A percentile compares a stretch with the other conserved stretches of the same genome.
Conservation (phyloP, 352 stramenopile genomes). For the Globisporangium polare region DNA sequence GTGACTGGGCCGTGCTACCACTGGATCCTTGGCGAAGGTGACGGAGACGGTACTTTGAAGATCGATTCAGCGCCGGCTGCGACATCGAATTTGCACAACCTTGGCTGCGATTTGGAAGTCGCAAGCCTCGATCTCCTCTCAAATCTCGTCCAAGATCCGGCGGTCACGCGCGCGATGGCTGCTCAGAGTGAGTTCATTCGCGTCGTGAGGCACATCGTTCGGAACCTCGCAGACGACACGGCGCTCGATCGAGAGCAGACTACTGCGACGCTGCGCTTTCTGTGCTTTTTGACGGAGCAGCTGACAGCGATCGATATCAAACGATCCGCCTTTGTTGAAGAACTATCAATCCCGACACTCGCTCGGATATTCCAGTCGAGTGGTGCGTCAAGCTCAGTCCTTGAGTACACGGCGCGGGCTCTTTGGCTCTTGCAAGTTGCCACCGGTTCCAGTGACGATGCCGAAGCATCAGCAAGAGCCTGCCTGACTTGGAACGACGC, state of each 20-base stretch:
- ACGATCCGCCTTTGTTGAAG: background rate
- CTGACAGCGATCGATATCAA: background rate
- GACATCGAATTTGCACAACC: background rate
- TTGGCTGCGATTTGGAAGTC: constrained; percentile 1
- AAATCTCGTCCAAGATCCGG: constrained; percentile 2
- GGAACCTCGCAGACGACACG: background rate
- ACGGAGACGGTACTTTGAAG: background rate
- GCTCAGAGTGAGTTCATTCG: background rate
- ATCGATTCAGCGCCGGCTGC: background rate
- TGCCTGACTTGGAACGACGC: background rate
- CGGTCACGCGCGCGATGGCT: background rate
- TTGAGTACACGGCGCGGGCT: background rate
- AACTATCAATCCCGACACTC: background rate
- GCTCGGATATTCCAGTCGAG: background rate
- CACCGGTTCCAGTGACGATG: background rate
- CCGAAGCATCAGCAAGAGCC: too few relatives aligned
- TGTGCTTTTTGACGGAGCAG: constrained; percentile 15
- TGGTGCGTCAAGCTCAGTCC: background rate
- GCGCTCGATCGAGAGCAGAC: background rate
- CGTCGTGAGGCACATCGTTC: background rate
- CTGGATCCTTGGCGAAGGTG: constrained; percentile 4
- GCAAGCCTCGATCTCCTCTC: constrained; percentile 4
- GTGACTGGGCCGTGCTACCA: constrained; percentile 4
- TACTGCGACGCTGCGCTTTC: background rate
- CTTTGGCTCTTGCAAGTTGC: constrained; percentile 10